Conservation (phyloP, 2,329 filamentous ascomycete species). For the Nothophaeocryptopus gaeumannii region DNA sequence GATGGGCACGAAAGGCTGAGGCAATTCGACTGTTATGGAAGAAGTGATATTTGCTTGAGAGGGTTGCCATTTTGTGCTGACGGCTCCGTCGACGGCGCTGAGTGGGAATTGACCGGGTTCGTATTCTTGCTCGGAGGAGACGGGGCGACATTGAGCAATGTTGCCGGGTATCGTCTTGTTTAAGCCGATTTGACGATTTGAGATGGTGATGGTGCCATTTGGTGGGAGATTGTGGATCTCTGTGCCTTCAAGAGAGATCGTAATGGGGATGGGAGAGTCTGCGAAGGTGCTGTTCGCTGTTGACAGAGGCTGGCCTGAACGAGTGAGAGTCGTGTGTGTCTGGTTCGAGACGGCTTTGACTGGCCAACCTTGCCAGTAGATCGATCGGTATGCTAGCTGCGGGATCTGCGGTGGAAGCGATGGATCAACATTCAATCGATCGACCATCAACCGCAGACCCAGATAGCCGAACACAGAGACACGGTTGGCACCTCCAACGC, state of each 20-base stretch:
- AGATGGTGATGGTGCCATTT: slow-evolving; percentile 51
- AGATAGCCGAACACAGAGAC: slow-evolving; percentile 66
- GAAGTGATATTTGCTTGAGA: slow-evolving; percentile 48
- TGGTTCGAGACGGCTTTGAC: slow-evolving; percentile 60
- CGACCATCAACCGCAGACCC: slow-evolving; percentile 59
- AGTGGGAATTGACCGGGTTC: slow-evolving; percentile 67
- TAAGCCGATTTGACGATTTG: slow-evolving; percentile 58
- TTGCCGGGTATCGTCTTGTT: slow-evolving; percentile 57
- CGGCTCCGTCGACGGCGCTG: slow-evolving; percentile 63
- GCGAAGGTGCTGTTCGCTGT: slow-evolving; percentile 56
- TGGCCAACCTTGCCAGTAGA: slow-evolving; percentile 66
- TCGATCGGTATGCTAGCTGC: slow-evolving; percentile 58
- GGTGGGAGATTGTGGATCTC: slow-evolving; percentile 38
- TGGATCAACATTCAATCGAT: slow-evolving; percentile 62
- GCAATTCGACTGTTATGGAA: slow-evolving; percentile 57
- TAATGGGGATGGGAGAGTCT: slow-evolving; percentile 57
- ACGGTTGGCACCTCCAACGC: slow-evolving; percentile 67
- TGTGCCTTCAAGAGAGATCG: slow-evolving; percentile 43
- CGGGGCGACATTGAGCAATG: slow-evolving; percentile 61
- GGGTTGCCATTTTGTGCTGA: slow-evolving; percentile 67
- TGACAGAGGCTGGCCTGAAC: slow-evolving; percentile 48
- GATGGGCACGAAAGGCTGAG: slow-evolving; percentile 40
- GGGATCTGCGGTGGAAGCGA: slow-evolving; percentile 64
- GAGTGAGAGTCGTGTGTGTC: slow-evolving; percentile 62
- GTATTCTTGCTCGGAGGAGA: slow-evolving; percentile 45